Evolutionary conservation across 1,284 basidiomycete genomes (phyloP).

Genomic region (Rugosomyces carneus): DNA sequence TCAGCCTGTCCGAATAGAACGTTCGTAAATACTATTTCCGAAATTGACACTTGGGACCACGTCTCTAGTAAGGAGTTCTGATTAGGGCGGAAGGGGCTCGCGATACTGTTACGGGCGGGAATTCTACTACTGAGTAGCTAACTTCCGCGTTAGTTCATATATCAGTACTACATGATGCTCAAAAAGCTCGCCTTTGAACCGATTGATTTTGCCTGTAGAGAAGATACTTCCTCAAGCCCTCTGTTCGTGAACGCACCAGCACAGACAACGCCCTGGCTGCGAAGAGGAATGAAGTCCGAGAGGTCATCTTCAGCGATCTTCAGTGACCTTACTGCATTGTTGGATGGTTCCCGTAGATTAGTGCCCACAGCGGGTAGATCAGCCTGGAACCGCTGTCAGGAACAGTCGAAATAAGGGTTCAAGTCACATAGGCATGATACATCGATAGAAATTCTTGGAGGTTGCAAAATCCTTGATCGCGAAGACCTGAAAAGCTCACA

Average conservation of each 20-base stretch:
- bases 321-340: too few species aligned
- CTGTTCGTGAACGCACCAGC: conserved; percentile 12
- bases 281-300: neutral
- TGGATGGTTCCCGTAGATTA: conserved; percentile 14
- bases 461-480: conserved; percentile 8
- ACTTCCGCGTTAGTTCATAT: too few species aligned
- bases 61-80: too few species aligned
- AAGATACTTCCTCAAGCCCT: conserved; percentile 9
- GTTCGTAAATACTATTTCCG: too few species aligned
- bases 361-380: conserved; percentile 15
- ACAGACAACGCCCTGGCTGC: conserved; percentile 9
- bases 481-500: too few species aligned
- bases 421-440: neutral
- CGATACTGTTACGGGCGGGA: too few species aligned
- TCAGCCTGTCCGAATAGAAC: too few species aligned
- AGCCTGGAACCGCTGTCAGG: conserved; percentile 4
- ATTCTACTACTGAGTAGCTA: too few species aligned
- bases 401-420: neutral
- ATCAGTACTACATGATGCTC: too few species aligned
- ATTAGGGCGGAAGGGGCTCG: too few species aligned
- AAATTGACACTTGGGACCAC: too few species aligned
- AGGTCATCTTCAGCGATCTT: neutral
- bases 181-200: conserved; percentile 6
- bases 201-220: conserved; percentile 10
- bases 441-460: conserved; percentile 7